Evolutionary conservation across 257 asterid genomes (phyloP), one percentile per base, ranked within the genome.

Genomic region (Ajuga chamaepitys): DNA sequence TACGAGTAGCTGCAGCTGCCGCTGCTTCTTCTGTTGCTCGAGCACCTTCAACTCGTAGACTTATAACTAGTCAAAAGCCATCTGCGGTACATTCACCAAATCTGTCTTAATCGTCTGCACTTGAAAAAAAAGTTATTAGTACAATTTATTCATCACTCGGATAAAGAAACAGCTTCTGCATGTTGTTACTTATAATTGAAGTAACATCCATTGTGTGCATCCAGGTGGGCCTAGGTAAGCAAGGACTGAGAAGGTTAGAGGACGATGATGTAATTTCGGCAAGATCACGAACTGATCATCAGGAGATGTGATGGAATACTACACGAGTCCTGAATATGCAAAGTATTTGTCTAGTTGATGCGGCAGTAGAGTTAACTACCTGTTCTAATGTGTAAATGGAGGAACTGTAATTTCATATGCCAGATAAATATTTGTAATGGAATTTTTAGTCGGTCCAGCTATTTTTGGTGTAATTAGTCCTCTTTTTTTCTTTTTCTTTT

Each of bases 1-100:
- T 94, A 84, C 89, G 97, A 0, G 99, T 94, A 9, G 96, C 83
- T 24, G 99, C 99, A 6, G 97, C 96, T 4, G 98, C 96, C 4
- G 98, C 91, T 10, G 98, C 96, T 68, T 86, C 99, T 64, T 88
- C 88, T 2, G 87, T 90, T 58, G 97, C 95, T 64, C 89, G 98
- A 58, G 95, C 95, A 66, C 71, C 74, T 16, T 68, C 51, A 38
- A 67, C 16, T 24, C 80, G 65, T 6, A 58, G 80, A 66, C 24
- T 37, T n/a, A 13, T 48, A 20, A 60, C 22, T n/a, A n/a, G n/a
- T 66, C 74, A 70, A 50, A 75, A 66, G 48, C 58, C 58, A 41
- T 24, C 70, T 17, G 3, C 64, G 25, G 80, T 64, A 69, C 2
- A 73, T 70, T 58, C 10, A 8, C 30, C 70, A 21, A 45, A 42